These are phyloP conservation scores for Coprinopsis marcescibilis DNA, from an alignment of 768 basidiomycete species.

Conservation along the genomic window DNA sequence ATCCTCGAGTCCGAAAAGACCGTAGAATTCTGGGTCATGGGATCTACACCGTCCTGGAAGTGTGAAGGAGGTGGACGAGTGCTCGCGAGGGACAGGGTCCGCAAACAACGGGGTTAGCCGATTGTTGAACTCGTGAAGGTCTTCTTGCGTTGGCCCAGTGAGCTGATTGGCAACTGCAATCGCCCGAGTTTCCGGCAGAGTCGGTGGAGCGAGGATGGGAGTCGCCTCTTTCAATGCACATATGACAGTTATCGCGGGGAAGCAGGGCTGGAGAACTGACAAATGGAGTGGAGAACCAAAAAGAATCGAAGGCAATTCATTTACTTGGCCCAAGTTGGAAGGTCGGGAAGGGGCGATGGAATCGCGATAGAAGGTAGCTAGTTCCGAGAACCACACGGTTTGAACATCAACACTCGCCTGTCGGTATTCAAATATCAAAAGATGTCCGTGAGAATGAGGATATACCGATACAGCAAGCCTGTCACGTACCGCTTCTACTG, in stretches of 20 bases:
- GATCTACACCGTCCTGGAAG: constrained; percentile 13
- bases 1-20: constrained; percentile 10
- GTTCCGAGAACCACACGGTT: constrained; percentile 1
- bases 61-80: constrained; percentile 19
- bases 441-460: not conserved
- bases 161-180: constrained; percentile 38
- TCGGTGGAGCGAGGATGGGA: constrained; percentile 38
- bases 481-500: not conserved
- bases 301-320: not conserved
- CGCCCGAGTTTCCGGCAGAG: constrained; percentile 45
- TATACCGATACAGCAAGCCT: not conserved
- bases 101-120: constrained; percentile 46
- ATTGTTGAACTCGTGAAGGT: constrained; percentile 37
- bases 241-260: constrained; percentile 46
- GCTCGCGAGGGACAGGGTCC: constrained; percentile 28
- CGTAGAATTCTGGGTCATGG: constrained; percentile 17
- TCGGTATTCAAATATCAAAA: not conserved
- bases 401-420: too few relatives aligned
- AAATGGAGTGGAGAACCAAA: not conserved
- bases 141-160: constrained; percentile 49
- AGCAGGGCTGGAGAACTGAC: constrained; percentile 17
- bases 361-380: constrained; percentile 1
- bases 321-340: not conserved
- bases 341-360: not conserved
- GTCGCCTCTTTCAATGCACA: constrained; percentile 46